These are phyloP conservation scores for Nicotiana attenuata DNA, from an alignment of 257 asterid species.

Conservation along the genomic window DNA sequence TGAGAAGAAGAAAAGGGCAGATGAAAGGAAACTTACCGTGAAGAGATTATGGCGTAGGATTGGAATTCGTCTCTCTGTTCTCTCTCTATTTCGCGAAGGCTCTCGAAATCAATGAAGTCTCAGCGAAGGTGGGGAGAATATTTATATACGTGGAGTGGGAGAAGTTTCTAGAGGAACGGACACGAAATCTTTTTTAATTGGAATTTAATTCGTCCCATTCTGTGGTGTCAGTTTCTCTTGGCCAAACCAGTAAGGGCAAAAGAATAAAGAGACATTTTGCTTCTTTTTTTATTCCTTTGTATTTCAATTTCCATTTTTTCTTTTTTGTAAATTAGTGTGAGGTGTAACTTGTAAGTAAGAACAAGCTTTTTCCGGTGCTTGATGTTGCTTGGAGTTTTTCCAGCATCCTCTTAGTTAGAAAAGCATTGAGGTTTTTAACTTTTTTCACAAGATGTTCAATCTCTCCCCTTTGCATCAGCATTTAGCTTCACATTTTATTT, in stretches of 20 bases:
- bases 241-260: neutral
- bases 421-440: too few relatives aligned
- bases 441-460: too few relatives aligned
- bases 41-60: neutral
- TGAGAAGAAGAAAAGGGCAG: neutral
- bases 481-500: too few relatives aligned
- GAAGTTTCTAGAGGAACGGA: conserved; percentile 40
- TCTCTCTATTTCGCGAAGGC: neutral
- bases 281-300: neutral
- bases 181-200: conserved; percentile 20
- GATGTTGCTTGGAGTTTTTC: too few relatives aligned
- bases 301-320: neutral
- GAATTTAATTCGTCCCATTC: neutral
- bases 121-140: neutral
- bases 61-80: neutral
- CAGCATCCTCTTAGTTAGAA: too few relatives aligned
- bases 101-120: neutral
- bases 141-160: neutral
- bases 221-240: neutral
- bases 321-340: too few relatives aligned
- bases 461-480: too few relatives aligned
- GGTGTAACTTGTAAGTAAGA: too few relatives aligned
- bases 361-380: too few relatives aligned
- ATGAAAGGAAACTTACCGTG: conserved; percentile 8
- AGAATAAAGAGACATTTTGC: neutral